These are phyloP conservation scores for Erythrobasidium hasegawianum DNA, from an alignment of 1,284 basidiomycete species.

Conservation along the genomic window DNA sequence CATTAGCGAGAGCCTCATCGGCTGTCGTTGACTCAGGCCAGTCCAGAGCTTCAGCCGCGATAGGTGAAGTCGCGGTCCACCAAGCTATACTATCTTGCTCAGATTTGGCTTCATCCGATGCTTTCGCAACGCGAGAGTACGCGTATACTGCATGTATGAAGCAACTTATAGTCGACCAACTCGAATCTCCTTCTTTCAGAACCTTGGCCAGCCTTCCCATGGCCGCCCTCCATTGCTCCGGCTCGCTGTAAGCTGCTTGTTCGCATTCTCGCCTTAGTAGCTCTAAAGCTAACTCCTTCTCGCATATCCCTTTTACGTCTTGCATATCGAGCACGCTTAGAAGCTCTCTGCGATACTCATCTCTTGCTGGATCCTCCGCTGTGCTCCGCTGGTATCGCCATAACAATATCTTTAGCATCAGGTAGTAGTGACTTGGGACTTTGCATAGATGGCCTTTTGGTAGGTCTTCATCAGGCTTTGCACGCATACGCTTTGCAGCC, in stretches of 20 bases:
- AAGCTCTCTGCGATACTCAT: neutral
- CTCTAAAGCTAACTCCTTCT: conserved; percentile 68
- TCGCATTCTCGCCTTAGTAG: conserved; percentile 45
- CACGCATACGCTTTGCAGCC: neutral
- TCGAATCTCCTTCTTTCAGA: conserved; percentile 57
- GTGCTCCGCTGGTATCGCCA: neutral
- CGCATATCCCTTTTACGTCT: conserved; percentile 33
- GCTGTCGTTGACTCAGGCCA: too few species aligned
- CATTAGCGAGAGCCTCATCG: too few species aligned
- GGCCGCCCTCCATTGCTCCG: conserved; percentile 52
- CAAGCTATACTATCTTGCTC: too few species aligned
- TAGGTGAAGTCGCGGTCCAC: too few species aligned
- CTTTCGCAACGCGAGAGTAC: neutral
- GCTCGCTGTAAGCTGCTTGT: conserved; percentile 31
- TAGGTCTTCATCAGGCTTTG: neutral
- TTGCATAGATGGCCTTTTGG: neutral
- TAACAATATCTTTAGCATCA: neutral
- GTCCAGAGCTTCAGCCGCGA: too few species aligned
- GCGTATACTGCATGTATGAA: conserved; percentile 63
- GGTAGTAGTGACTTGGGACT: neutral
- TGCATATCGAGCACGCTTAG: neutral
- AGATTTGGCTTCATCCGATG: too few species aligned
- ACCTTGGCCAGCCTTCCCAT: conserved; percentile 61
- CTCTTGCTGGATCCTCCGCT: neutral
- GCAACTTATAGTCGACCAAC: conserved; percentile 76